These are phyloP conservation scores for Populus pruinosa DNA, from an alignment of 345 rosid genomes.

Conservation along the genomic window DNA sequence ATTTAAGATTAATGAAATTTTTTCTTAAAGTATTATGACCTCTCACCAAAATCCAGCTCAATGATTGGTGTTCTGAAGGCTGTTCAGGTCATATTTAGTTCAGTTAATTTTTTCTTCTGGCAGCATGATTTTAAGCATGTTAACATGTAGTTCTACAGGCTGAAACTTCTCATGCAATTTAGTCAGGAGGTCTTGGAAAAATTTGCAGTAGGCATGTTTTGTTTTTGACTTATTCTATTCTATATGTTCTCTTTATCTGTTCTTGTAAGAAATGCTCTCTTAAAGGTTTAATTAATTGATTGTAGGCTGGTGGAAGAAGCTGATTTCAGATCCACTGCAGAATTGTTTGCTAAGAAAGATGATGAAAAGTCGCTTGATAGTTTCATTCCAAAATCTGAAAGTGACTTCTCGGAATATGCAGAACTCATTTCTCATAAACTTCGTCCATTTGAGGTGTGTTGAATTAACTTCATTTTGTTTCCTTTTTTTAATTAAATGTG, in stretches of 20 bases:
- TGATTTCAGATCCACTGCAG: slow-evolving; percentile 67
- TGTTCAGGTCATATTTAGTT: not conserved
- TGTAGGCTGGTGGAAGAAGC: slow-evolving; percentile 92
- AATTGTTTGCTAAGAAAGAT: slow-evolving; percentile 57
- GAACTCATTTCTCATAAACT: slow-evolving; percentile 77
- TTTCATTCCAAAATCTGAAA: slow-evolving; percentile 92
- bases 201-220: not conserved
- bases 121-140: not conserved
- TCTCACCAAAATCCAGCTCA: not conserved
- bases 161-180: not conserved
- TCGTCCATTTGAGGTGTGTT: slow-evolving; percentile 62
- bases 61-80: not conserved
- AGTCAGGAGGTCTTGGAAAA: not conserved
- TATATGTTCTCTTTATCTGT: not conserved
- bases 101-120: not conserved
- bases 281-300: not conserved
- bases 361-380: slow-evolving; percentile 59
- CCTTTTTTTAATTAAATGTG: not conserved
- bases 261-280: not conserved
- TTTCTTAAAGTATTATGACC: not conserved
- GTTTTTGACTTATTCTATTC: not conserved
- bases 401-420: slow-evolving; percentile 86
- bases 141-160: not conserved
- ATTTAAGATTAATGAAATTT: no score
- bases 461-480: not conserved